Percentiles rank a stretch among this genome's conserved stretches.
phyloP scores from a whole-genome alignment of 169 alveolate species.

The Perkinsus olseni region DNA sequence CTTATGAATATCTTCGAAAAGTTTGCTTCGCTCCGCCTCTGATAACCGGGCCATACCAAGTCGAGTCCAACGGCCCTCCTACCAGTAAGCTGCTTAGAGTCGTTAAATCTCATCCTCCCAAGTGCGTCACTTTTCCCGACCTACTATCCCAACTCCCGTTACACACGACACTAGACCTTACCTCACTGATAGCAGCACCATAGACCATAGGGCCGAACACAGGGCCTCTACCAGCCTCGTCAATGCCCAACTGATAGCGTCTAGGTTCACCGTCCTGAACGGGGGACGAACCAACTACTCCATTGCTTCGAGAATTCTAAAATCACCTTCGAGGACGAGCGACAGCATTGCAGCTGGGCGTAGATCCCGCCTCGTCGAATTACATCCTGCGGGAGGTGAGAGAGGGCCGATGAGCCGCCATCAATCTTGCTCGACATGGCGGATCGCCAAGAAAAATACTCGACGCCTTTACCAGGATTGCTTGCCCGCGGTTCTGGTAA shows the following conservation, averaged over 20 bases:
- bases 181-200: constrained; percentile 44
- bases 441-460: too few species aligned
- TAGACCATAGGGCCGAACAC: constrained; percentile 96
- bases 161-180: neutral
- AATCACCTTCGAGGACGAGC: neutral
- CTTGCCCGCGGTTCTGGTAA: neutral
- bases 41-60: too few species aligned
- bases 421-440: too few species aligned
- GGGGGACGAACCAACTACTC: neutral
- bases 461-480: too few species aligned
- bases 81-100: neutral
- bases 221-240: constrained; percentile 99
- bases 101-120: neutral
- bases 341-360: neutral
- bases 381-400: too few species aligned
- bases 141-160: neutral
- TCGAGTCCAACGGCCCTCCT: too few species aligned
- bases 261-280: neutral
- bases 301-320: neutral
- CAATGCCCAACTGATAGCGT: constrained; percentile 72
- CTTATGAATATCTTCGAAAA: neutral
- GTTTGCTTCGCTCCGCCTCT: constrained; percentile 57
- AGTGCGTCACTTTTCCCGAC: neutral
- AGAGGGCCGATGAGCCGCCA: too few species aligned
- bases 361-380: too few species aligned